phyloP scores from a whole-genome alignment of 371 early-diverging fungal species.

The Mucor ambiguus region DNA sequence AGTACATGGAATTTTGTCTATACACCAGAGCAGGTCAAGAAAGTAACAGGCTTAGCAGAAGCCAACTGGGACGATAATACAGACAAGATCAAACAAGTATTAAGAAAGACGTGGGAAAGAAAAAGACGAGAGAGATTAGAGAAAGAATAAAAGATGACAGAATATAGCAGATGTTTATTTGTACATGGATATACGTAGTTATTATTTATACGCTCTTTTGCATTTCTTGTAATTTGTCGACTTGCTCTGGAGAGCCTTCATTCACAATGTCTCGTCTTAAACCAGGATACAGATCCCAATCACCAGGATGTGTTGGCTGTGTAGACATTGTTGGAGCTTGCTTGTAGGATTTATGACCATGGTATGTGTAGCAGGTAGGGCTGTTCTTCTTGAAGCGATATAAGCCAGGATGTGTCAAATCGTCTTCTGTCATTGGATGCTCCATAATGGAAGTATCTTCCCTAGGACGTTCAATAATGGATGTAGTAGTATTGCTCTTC shows the following conservation, averaged over 20 bases:
- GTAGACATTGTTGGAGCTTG: neutral
- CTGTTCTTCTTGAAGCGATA: conserved; percentile 29
- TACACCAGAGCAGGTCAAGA: conserved; percentile 58
- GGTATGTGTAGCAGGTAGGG: conserved; percentile 13
- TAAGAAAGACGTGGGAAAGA: conserved; percentile 49
- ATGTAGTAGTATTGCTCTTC: neutral
- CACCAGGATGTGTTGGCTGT: neutral
- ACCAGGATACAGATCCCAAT: conserved; percentile 52
- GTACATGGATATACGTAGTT: neutral
- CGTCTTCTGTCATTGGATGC: conserved; percentile 26
- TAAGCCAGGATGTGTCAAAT: conserved; percentile 28
- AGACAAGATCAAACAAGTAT: conserved; percentile 39
- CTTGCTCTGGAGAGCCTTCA: conserved; percentile 45
- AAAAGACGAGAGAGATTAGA: conserved; percentile 39
- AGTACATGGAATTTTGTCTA: conserved; percentile 69
- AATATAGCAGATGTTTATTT: neutral
- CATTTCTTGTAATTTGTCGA: conserved; percentile 41
- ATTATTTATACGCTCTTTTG: conserved; percentile 16
- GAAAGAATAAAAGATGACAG: neutral
- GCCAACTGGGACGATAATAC: conserved; percentile 48
- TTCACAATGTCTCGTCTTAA: conserved; percentile 50
- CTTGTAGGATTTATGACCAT: neutral
- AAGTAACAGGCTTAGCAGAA: conserved; percentile 53
- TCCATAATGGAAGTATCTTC: conserved; percentile 25
- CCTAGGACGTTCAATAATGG: conserved; percentile 4